A percentile compares a stretch with the other conserved stretches of the same genome.
These are phyloP conservation scores for Pyrus communis DNA, from an alignment of 306 rosid genomes.

Conservation along the genomic window DNA sequence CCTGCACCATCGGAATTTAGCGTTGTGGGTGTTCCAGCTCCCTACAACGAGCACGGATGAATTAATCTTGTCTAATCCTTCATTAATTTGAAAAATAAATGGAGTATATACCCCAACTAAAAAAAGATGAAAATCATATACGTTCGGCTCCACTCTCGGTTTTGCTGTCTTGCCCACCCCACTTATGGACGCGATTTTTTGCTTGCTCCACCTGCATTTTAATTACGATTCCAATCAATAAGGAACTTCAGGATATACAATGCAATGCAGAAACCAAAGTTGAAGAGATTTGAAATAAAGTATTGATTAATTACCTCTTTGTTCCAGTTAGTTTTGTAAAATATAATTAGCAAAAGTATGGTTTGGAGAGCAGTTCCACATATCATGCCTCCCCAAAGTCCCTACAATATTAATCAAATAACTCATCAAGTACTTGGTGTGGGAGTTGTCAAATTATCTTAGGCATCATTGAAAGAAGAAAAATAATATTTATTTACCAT, in stretches of 20 bases:
- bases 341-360: slow-evolving; percentile 17
- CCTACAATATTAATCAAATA: slow-evolving; percentile 7
- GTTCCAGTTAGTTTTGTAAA: slow-evolving; percentile 44
- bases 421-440: background rate
- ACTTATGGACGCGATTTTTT: slow-evolving; percentile 24
- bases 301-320: slow-evolving; percentile 32
- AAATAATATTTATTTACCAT: slow-evolving; percentile 6
- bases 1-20: too few relatives aligned
- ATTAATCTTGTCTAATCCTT: too few relatives aligned
- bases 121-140: background rate
- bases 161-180: slow-evolving; percentile 18
- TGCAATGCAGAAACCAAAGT: background rate
- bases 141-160: background rate
- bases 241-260: background rate
- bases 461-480: background rate
- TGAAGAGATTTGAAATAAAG: background rate
- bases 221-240: background rate
- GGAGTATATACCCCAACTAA: too few relatives aligned
- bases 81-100: too few relatives aligned
- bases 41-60: too few relatives aligned
- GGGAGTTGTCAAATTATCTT: background rate
- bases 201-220: slow-evolving; percentile 49
- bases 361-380: slow-evolving; percentile 38
- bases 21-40: too few relatives aligned
- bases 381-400: slow-evolving; percentile 40